phyloP scores from a whole-genome alignment of 2,329 filamentous ascomycete species.

The Penicillium vulpinum region DNA sequence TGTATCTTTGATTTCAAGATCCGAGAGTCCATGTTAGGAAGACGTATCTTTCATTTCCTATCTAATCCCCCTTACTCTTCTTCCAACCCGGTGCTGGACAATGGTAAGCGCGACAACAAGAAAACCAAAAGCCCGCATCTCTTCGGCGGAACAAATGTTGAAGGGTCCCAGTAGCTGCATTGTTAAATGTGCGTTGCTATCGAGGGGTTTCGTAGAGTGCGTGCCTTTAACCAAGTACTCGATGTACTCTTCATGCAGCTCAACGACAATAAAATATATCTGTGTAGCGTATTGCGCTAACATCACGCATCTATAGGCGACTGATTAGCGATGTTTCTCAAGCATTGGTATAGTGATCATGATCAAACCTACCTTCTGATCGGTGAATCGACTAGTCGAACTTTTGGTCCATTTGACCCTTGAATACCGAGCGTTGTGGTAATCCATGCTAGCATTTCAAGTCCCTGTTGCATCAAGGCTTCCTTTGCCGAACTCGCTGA shows the following conservation, averaged over 20 bases:
- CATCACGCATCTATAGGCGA: neutral
- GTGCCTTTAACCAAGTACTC: neutral
- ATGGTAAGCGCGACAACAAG: neutral
- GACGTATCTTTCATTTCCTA: neutral
- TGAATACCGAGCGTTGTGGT: neutral
- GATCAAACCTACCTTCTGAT: neutral
- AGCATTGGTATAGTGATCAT: neutral
- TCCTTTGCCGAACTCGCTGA: neutral
- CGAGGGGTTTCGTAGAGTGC: neutral
- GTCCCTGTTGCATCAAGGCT: neutral
- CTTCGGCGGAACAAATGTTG: neutral
- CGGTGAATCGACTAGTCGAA: neutral
- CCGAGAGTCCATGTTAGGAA: neutral
- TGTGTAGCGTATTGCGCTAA: neutral
- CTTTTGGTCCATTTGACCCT: neutral
- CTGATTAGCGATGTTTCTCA: neutral
- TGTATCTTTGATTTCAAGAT: neutral
- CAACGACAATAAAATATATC: neutral
- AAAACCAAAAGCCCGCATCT: neutral
- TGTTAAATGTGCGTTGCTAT: neutral
- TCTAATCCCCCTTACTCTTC: neutral
- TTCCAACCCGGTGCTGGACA: neutral
- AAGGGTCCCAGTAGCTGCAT: neutral
- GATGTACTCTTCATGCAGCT: neutral
- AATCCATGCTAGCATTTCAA: neutral